A percentile compares a stretch with the other conserved stretches of the same genome.
phyloP scores from a whole-genome alignment of 2,329 filamentous ascomycete species.

The Xylariales sp. region DNA sequence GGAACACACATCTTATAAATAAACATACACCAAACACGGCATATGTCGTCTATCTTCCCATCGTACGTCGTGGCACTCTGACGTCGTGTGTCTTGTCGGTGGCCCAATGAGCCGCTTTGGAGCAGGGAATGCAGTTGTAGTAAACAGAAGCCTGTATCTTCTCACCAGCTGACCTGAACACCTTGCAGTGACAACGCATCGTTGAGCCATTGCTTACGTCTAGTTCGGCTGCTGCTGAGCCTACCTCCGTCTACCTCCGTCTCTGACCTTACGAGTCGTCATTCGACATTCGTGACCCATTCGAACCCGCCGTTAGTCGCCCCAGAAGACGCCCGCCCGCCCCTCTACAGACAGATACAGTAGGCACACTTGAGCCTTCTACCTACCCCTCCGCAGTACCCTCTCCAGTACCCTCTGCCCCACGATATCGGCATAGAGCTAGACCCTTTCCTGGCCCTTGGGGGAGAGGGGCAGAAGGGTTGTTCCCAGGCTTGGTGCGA shows the following conservation, averaged over 20 bases:
- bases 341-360: not conserved
- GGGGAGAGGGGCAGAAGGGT: slow-evolving; percentile 1
- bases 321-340: not conserved
- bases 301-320: slow-evolving; percentile 15
- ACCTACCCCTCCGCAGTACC: slow-evolving; percentile 26
- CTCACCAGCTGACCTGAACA: slow-evolving; percentile 42
- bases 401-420: slow-evolving; percentile 33
- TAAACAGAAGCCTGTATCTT: slow-evolving; percentile 14
- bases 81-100: slow-evolving; percentile 15
- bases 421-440: slow-evolving; percentile 36
- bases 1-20: slow-evolving; percentile 24
- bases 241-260: not conserved
- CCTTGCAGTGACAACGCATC: slow-evolving; percentile 48
- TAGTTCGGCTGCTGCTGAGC: slow-evolving; percentile 20
- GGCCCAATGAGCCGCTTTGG: slow-evolving; percentile 32
- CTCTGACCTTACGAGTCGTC: slow-evolving; percentile 15
- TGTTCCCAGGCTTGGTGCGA: slow-evolving; percentile 11
- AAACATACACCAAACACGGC: not conserved
- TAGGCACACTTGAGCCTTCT: slow-evolving; percentile 1
- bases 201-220: slow-evolving; percentile 32
- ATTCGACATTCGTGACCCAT: slow-evolving; percentile 25
- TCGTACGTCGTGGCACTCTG: slow-evolving; percentile 25
- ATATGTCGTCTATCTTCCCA: slow-evolving; percentile 13
- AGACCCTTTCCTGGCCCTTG: slow-evolving; percentile 23
- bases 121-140: slow-evolving; percentile 31